Conservation (phyloP, 495 filamentous ascomycete genomes). For the Penicillium pancosmium region DNA sequence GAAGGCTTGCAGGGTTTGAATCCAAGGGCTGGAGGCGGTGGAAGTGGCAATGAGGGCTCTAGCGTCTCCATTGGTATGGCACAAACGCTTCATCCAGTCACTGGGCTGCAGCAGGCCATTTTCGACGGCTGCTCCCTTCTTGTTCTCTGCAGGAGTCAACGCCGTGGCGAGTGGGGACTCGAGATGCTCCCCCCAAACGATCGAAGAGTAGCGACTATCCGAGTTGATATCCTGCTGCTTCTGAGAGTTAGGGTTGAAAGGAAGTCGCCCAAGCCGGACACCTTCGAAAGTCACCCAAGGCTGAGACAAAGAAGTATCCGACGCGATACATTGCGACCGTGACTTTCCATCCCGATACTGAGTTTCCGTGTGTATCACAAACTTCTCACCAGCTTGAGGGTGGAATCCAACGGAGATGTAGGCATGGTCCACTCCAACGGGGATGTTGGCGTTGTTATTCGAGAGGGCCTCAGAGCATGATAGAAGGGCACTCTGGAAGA, state of each 20-base stretch:
- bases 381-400: slow-evolving; percentile 18
- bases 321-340: slow-evolving; percentile 23
- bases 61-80: slow-evolving; percentile 23
- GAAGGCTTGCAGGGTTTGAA: slow-evolving; percentile 6
- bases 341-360: slow-evolving; percentile 19
- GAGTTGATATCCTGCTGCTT: slow-evolving; percentile 13
- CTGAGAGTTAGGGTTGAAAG: slow-evolving; percentile 22
- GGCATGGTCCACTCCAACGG: slow-evolving; percentile 25
- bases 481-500: slow-evolving; percentile 34
- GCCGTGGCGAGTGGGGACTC: slow-evolving; percentile 19
- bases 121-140: slow-evolving; percentile 9
- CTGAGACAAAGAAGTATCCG: slow-evolving; percentile 17
- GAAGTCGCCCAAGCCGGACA: slow-evolving; percentile 25
- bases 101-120: slow-evolving; percentile 11
- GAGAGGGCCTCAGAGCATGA: slow-evolving; percentile 22
- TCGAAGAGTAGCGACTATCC: slow-evolving; percentile 22
- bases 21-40: slow-evolving; percentile 7
- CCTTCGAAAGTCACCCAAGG: slow-evolving; percentile 28
- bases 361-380: slow-evolving; percentile 23
- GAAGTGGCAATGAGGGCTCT: slow-evolving; percentile 15
- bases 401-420: slow-evolving; percentile 23
- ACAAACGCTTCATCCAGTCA: slow-evolving; percentile 25
- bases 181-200: slow-evolving; percentile 26
- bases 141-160: background rate
- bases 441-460: slow-evolving; percentile 25